phyloP scores from a whole-genome alignment of 2,329 filamentous ascomycete genomes.

The Verruconis gallopava region DNA sequence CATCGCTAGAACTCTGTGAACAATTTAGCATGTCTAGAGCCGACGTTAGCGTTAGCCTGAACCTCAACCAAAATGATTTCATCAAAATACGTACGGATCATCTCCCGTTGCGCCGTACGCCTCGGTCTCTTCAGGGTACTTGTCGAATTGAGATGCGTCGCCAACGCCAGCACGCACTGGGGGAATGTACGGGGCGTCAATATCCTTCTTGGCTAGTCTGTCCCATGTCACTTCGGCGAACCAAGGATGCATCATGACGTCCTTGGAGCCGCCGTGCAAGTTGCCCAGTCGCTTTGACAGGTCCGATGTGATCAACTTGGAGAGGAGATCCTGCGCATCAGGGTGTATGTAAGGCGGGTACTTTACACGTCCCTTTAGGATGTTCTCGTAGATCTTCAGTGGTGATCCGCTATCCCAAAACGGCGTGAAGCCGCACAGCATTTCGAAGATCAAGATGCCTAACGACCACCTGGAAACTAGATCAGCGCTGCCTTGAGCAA shows the following conservation, averaged over 20 bases:
- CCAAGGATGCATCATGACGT: constrained; percentile 94
- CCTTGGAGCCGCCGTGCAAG: constrained; percentile 74
- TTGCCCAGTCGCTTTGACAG: constrained; percentile 92
- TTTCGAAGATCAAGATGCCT: constrained; percentile 97
- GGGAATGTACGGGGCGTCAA: constrained; percentile 94
- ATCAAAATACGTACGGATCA: constrained; percentile 63
- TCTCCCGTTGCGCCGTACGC: constrained; percentile 67
- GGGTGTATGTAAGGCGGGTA: constrained; percentile 93
- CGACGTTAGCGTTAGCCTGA: constrained; percentile 1
- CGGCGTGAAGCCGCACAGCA: constrained; percentile 96
- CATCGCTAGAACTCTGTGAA: constrained; percentile 9
- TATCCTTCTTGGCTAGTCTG: constrained; percentile 83
- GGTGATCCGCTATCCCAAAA: constrained; percentile 98
- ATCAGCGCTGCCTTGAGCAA: too few relatives aligned
- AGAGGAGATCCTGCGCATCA: constrained; percentile 84
- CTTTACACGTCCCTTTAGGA: constrained; percentile 88
- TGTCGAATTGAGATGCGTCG: constrained; percentile 94
- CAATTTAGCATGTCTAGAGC: constrained; percentile 6
- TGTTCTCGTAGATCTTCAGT: constrained; percentile 99
- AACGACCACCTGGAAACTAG: constrained; percentile 89
- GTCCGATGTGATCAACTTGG: constrained; percentile 86
- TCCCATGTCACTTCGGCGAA: constrained; percentile 98
- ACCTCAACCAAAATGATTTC: not conserved
- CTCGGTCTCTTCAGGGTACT: constrained; percentile 94
- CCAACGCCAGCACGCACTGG: constrained; percentile 88